Percentiles rank a stretch among this genome's conserved stretches.
Evolutionary conservation across 306 rosid genomes (phyloP).

Genomic region (Mucuna pruriens): DNA sequence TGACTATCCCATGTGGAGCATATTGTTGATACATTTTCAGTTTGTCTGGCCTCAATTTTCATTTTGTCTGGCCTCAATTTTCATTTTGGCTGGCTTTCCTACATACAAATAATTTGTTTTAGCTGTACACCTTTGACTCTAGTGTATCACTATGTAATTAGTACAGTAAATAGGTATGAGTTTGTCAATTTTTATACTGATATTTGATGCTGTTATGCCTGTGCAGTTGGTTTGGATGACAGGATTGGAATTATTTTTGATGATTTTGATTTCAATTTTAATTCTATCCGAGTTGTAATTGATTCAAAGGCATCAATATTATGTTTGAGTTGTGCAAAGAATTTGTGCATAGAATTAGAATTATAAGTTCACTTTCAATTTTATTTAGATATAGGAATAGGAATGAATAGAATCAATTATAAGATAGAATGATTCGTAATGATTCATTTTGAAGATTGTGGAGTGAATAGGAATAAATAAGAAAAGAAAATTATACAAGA

Average conservation of each 20-base stretch:
- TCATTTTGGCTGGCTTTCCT: not conserved
- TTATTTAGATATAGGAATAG: not conserved
- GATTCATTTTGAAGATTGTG: not conserved
- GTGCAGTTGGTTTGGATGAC: not conserved
- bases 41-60: conserved; percentile 4
- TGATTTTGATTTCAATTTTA: not conserved
- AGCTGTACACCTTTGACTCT: not conserved
- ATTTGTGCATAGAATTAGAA: not conserved
- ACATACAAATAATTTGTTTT: not conserved
- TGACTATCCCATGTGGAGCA: not conserved
- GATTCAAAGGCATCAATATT: not conserved
- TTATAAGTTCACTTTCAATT: not conserved
- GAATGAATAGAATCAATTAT: not conserved
- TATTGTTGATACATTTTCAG: not conserved
- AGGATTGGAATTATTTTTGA: not conserved
- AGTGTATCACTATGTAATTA: not conserved
- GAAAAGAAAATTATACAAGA: not conserved
- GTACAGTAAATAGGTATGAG: not conserved
- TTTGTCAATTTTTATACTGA: not conserved
- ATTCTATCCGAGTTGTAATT: not conserved
- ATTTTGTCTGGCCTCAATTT: not conserved
- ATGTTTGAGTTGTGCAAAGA: not conserved
- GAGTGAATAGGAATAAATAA: not conserved
- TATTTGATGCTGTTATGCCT: not conserved
- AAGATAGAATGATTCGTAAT: not conserved